phyloP scores from a whole-genome alignment of 495 filamentous ascomycete species.

The Aspergillus egyptiacus region DNA sequence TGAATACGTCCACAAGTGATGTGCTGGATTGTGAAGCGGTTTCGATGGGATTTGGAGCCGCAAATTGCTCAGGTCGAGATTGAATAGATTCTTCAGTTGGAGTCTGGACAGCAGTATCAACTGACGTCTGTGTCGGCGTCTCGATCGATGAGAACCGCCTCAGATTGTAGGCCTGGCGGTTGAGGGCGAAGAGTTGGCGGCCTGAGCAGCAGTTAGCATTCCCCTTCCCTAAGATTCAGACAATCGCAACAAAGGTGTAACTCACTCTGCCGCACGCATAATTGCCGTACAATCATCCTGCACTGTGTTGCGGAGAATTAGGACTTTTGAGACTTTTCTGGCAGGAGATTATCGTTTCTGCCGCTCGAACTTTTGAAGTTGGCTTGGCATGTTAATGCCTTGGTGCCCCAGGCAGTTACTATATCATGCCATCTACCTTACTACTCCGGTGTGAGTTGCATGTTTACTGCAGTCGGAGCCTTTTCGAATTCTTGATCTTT shows the following conservation, averaged over 20 bases:
- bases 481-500: no score
- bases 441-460: no score
- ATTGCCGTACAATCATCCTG: slow-evolving; percentile 43
- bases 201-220: slow-evolving; percentile 23
- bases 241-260: slow-evolving; percentile 4
- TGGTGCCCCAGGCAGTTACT: slow-evolving; percentile 24
- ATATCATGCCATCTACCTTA: background rate
- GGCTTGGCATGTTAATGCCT: slow-evolving; percentile 30
- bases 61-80: slow-evolving; percentile 10
- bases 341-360: slow-evolving; percentile 24
- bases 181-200: slow-evolving; percentile 40
- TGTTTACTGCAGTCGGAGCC: no score
- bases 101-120: slow-evolving; percentile 22
- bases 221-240: background rate
- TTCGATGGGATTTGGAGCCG: slow-evolving; percentile 10
- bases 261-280: slow-evolving; percentile 42
- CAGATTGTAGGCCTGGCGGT: slow-evolving; percentile 31
- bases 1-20: slow-evolving; percentile 6
- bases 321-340: slow-evolving; percentile 5
- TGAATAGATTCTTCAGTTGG: slow-evolving; percentile 16
- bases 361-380: slow-evolving; percentile 41
- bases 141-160: slow-evolving; percentile 36
- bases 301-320: slow-evolving; percentile 14
- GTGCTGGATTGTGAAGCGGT: slow-evolving; percentile 10
- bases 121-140: slow-evolving; percentile 7